Percentiles rank a stretch among this genome's conserved stretches.
These are phyloP conservation scores for Panicum miliaceum DNA, from an alignment of 176 grass and related monocot genomes.

Conservation along the genomic window DNA sequence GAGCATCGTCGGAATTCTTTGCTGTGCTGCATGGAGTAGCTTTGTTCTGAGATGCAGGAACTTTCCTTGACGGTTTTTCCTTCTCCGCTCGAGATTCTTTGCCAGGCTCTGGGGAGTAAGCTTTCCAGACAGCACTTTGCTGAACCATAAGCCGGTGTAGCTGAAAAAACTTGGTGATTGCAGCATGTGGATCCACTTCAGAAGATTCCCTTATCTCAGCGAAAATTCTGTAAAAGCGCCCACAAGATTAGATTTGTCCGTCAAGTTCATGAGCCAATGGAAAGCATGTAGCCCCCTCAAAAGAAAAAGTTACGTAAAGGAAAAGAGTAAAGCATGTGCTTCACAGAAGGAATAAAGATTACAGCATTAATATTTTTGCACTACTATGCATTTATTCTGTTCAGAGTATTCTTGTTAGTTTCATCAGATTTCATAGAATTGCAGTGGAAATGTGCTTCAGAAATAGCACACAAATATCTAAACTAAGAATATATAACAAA, in stretches of 20 bases:
- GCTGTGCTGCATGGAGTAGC: conserved; percentile 33
- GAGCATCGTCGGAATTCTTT: conserved; percentile 55
- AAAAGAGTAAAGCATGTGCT: neutral
- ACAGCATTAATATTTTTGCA: neutral
- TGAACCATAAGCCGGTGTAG: conserved; percentile 77
- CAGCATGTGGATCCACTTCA: conserved; percentile 60
- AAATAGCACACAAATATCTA: neutral
- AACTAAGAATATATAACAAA: neutral
- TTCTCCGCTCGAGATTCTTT: conserved; percentile 58
- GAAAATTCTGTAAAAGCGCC: conserved; percentile 67
- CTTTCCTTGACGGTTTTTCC: conserved; percentile 69
- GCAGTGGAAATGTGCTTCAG: neutral
- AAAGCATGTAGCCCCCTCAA: neutral
- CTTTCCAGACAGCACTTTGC: conserved; percentile 69
- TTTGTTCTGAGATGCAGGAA: conserved; percentile 51
- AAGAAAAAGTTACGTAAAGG: neutral
- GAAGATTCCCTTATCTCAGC: conserved; percentile 68
- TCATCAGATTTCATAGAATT: neutral
- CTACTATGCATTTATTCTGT: neutral
- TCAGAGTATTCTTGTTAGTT: neutral
- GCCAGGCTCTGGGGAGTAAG: conserved; percentile 36
- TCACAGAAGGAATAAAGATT: conserved; percentile 24
- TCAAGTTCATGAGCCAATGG: neutral
- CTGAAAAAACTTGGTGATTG: conserved; percentile 87
- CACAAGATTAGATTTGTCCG: neutral